phyloP scores from a whole-genome alignment of 768 basidiomycete genomes.

The Naganishia friedmannii region DNA sequence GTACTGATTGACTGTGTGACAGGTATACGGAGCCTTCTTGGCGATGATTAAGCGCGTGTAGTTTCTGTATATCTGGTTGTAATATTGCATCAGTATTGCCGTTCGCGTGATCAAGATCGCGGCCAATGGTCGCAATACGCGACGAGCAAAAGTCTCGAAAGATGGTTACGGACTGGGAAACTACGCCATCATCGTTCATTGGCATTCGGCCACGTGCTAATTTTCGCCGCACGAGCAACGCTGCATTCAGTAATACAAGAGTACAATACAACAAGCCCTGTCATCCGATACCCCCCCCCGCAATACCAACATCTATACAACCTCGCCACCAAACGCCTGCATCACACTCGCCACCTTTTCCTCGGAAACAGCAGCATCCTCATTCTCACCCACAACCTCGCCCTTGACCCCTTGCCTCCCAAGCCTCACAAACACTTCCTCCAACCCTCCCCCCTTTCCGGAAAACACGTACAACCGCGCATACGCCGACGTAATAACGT shows the following conservation, averaged over 20 bases:
- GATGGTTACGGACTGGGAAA: too few species aligned
- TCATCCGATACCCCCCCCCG: background rate
- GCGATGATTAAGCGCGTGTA: conserved; percentile 2
- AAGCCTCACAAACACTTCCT: conserved; percentile 27
- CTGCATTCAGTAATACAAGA: too few species aligned
- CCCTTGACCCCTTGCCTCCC: conserved; percentile 27
- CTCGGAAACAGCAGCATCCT: conserved; percentile 7
- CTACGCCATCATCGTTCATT: too few species aligned
- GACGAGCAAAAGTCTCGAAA: too few species aligned
- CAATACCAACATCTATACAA: conserved; percentile 1
- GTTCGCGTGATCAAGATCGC: too few species aligned
- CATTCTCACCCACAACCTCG: conserved; percentile 29
- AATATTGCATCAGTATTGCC: background rate
- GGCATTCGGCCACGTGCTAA: too few species aligned
- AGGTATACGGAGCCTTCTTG: conserved; percentile 20
- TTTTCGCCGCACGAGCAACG: too few species aligned
- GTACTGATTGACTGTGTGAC: background rate
- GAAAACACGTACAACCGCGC: conserved; percentile 29
- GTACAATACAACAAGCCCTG: too few species aligned
- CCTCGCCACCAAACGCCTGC: conserved; percentile 22
- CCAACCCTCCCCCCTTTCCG: conserved; percentile 29
- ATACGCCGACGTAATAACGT: conserved; percentile 23
- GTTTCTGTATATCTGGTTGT: background rate
- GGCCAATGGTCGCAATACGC: too few species aligned
- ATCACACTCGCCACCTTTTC: conserved; percentile 10